Evolutionary conservation across 768 basidiomycete species (phyloP).

Genomic region (Rhodotorula paludigena): DNA sequence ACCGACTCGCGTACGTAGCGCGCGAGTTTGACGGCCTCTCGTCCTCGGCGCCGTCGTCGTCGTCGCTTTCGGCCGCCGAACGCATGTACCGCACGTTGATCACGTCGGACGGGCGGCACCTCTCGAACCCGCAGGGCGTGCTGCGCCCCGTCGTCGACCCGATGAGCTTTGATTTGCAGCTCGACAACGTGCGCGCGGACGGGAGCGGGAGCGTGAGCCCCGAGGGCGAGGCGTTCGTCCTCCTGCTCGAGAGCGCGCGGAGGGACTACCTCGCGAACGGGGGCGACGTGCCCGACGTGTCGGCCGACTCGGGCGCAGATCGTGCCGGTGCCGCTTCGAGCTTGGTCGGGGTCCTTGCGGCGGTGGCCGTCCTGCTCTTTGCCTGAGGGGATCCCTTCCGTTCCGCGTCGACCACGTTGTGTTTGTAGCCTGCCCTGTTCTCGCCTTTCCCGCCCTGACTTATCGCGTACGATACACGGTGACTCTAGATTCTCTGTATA

Average conservation of each 20-base stretch:
- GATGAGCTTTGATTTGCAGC: conserved; percentile 45
- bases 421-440: too few species aligned
- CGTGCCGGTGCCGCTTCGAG: too few species aligned
- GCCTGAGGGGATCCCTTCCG: too few species aligned
- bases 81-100: conserved; percentile 36
- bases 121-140: conserved; percentile 16
- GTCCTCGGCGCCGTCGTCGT: neutral
- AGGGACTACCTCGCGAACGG: conserved; percentile 55
- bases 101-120: neutral
- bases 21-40: conserved; percentile 23
- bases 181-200: neutral
- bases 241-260: conserved; percentile 69
- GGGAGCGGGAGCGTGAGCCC: conserved; percentile 61
- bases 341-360: too few species aligned
- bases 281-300: too few species aligned
- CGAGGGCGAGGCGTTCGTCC: conserved; percentile 73
- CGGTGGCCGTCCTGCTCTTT: too few species aligned
- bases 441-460: too few species aligned
- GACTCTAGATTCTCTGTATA: too few species aligned
- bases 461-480: too few species aligned
- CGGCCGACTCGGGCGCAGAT: too few species aligned
- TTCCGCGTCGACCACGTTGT: too few species aligned
- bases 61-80: conserved; percentile 28
- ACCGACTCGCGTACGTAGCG: conserved; percentile 58
- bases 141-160: conserved; percentile 33